A percentile compares a stretch with the other conserved stretches of the same genome.
These are phyloP conservation scores for Fusarium sp. DNA, from an alignment of 2,329 filamentous ascomycete genomes.

Conservation along the genomic window DNA sequence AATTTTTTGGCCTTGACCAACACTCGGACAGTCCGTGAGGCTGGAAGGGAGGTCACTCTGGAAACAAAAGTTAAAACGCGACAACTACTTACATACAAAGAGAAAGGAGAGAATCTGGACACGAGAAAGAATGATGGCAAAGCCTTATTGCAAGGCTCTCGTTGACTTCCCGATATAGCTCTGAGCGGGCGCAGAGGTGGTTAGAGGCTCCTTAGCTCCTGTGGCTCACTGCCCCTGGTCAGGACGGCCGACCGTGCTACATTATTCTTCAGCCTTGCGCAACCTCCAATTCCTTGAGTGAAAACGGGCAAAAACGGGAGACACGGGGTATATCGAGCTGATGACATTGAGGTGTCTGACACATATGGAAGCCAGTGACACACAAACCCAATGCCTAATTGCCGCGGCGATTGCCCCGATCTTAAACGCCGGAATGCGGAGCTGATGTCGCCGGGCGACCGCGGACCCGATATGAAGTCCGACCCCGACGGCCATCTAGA, in stretches of 20 bases:
- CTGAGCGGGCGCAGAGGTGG: not conserved
- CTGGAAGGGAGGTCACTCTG: not conserved
- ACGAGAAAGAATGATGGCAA: not conserved
- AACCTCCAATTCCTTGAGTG: not conserved
- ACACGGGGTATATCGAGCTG: not conserved
- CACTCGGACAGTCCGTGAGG: not conserved
- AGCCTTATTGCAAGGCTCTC: not conserved
- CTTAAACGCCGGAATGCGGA: constrained; percentile 10
- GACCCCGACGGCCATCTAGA: constrained; percentile 4
- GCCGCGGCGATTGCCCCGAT: not conserved
- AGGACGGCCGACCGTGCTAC: not conserved
- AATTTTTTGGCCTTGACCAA: not conserved
- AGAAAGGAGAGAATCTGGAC: not conserved
- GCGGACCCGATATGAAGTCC: constrained; percentile 9
- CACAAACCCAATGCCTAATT: not conserved
- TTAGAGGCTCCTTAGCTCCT: not conserved
- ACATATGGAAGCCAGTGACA: not conserved
- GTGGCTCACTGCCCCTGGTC: not conserved
- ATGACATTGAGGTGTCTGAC: not conserved
- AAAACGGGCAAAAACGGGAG: not conserved
- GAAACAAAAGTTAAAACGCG: not conserved
- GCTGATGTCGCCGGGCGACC: constrained; percentile 4
- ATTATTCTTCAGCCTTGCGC: not conserved
- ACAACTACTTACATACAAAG: not conserved
- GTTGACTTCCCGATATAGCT: not conserved